These are phyloP conservation scores for Polychaeton citri DNA, from an alignment of 2,329 filamentous ascomycete genomes.

Conservation along the genomic window DNA sequence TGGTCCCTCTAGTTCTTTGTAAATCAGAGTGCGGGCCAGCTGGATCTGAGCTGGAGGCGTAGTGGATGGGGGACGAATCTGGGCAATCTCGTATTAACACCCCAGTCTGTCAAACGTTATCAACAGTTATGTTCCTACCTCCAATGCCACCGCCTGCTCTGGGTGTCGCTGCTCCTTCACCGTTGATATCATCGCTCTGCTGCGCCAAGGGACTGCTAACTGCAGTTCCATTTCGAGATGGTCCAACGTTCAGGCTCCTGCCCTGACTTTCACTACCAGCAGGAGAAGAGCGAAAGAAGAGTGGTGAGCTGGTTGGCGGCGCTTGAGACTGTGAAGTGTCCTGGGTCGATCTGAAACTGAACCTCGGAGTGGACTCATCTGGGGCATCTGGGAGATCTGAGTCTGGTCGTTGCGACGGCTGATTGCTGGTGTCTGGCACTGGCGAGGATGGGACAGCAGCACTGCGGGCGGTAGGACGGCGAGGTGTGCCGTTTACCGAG, in stretches of 20 bases:
- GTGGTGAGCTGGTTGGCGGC: constrained; percentile 54
- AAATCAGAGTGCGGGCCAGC: constrained; percentile 25
- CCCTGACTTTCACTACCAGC: constrained; percentile 27
- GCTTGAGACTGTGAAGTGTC: constrained; percentile 16
- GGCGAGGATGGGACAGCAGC: constrained; percentile 36
- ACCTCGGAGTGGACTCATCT: constrained; percentile 32
- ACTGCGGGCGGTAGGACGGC: constrained; percentile 38
- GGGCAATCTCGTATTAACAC: no score
- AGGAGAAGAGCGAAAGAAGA: constrained; percentile 60
- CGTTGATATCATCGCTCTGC: constrained; percentile 16
- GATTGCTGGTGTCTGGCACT: constrained; percentile 11
- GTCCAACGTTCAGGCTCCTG: constrained; percentile 12
- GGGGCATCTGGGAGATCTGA: constrained; percentile 14
- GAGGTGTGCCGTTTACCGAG: constrained; percentile 32
- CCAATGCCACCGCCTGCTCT: constrained; percentile 50
- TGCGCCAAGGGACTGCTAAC: constrained; percentile 36
- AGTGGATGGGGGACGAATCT: constrained; percentile 90
- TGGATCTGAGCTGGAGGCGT: constrained; percentile 67
- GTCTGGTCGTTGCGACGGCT: constrained; percentile 24
- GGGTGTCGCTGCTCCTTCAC: constrained; percentile 56
- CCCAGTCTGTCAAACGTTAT: no score
- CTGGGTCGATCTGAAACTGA: constrained; percentile 32
- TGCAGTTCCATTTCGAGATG: constrained; percentile 27
- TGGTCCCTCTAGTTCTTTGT: constrained; percentile 48
- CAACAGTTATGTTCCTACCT: constrained; percentile 44